Evolutionary conservation across 2,329 filamentous ascomycete genomes (phyloP).

Genomic region (Aspergillus sp.): DNA sequence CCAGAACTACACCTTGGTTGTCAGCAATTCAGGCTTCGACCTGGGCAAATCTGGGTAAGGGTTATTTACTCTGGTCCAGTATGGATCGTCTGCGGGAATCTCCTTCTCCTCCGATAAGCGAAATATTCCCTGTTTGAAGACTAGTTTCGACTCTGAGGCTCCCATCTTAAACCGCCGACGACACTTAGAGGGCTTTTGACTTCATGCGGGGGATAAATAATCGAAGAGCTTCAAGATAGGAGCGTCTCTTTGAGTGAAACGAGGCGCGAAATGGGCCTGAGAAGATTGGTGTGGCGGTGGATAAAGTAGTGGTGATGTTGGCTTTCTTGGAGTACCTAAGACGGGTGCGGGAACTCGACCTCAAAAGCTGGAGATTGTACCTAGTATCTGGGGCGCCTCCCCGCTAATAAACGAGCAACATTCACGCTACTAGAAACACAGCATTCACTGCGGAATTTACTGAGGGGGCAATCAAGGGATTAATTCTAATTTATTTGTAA

Average conservation of each 20-base stretch:
- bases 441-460: background rate
- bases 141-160: slow-evolving; percentile 96
- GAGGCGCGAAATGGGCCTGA: slow-evolving; percentile 2
- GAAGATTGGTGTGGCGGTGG: slow-evolving; percentile 8
- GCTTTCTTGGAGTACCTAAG: slow-evolving; percentile 17
- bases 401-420: background rate
- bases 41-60: slow-evolving; percentile 3
- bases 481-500: background rate
- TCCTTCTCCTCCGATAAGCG: slow-evolving; percentile 86
- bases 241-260: background rate
- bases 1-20: slow-evolving; percentile 71
- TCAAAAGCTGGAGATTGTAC: slow-evolving; percentile 11
- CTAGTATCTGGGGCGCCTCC: background rate
- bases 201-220: slow-evolving; percentile 24
- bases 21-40: slow-evolving; percentile 20
- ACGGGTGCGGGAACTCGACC: slow-evolving; percentile 18
- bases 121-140: slow-evolving; percentile 98
- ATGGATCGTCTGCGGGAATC: slow-evolving; percentile 83
- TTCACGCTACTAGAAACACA: slow-evolving; percentile 1
- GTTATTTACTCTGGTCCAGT: slow-evolving; percentile 77
- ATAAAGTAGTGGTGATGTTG: slow-evolving; percentile 20
- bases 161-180: slow-evolving; percentile 64
- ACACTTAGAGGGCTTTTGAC: slow-evolving; percentile 24
- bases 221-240: background rate
- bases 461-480: background rate